Base-by-base conservation (phyloP, 1,284 basidiomycete genomes). In the Puccinia novopanici region DNA sequence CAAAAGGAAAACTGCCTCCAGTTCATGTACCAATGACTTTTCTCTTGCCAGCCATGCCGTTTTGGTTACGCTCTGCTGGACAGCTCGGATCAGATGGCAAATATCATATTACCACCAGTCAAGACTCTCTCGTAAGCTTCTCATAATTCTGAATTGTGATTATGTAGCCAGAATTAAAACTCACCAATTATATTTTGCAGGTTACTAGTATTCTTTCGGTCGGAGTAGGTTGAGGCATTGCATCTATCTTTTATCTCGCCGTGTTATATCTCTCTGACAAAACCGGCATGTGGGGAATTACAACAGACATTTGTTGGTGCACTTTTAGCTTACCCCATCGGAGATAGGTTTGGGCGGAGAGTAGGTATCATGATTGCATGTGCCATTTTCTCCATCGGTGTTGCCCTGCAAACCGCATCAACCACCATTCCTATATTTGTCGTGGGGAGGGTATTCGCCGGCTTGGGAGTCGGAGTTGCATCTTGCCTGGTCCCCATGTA, bases 361-460 rank as follows among this genome's bases (percentile, higher is more conserved):
- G 82, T 73, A 63, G 85, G 82, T 86, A 81, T 88, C 90, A 70
- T 89, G 88, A 84, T 73, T 81, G 83, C 82, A 75, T 85, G 68
- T 30, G 72, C 50, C 27, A 87, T 93, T 83, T 92, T 92, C 88
- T 87, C 83, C 75, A 82, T 91, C 82, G 92, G 92, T 86, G 88
- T 91, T 81, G 88, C 89, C 57, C 88, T 92, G 87, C 92, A 92
- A 74, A 81, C 70, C 30, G 81, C 82, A 55, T 70, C 78, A 48
- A 59, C 77, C 42, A 81, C 82, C 75, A 75, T 85, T 12, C 82
- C 75, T 27, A 80, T 84, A 40, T 86, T 86, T 79, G 83, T 82
- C 70, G 89, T 90, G 82, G 93, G 93, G 82, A 92, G 93, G 87
- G 90, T 94, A 81, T 88, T 94, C 83, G 93, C 92, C 67, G 93